Evolutionary conservation across 495 filamentous ascomycete genomes (phyloP).

Genomic region (Rusavskia elegans): DNA sequence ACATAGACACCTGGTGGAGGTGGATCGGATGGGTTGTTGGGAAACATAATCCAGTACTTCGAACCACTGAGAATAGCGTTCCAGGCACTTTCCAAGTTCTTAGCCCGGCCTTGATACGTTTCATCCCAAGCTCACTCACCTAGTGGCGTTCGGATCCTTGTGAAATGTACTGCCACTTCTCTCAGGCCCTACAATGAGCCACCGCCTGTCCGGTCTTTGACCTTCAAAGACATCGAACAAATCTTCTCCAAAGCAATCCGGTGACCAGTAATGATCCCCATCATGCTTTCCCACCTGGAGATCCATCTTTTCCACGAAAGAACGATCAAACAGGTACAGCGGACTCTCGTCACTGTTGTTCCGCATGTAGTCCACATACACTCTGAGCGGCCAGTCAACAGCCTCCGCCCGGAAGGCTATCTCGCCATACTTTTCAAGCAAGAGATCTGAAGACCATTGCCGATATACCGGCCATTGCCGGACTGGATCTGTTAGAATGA

Average conservation of each 20-base stretch:
- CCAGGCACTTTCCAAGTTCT: conserved; percentile 59
- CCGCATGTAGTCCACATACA: conserved; percentile 72
- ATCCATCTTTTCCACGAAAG: conserved; percentile 77
- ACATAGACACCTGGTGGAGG: conserved; percentile 83
- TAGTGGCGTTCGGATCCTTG: conserved; percentile 60
- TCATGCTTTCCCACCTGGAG: conserved; percentile 42
- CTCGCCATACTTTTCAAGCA: conserved; percentile 47
- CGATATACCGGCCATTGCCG: conserved; percentile 66
- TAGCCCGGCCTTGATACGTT: not conserved
- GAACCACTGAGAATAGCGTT: conserved; percentile 83
- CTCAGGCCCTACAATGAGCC: conserved; percentile 85
- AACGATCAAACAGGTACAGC: conserved; percentile 79
- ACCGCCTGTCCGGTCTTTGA: conserved; percentile 73
- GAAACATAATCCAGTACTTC: conserved; percentile 99
- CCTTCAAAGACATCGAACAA: conserved; percentile 68
- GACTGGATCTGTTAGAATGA: conserved; percentile 77
- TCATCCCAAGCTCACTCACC: not conserved
- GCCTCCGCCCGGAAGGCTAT: conserved; percentile 76
- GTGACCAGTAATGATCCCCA: conserved; percentile 53
- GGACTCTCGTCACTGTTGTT: conserved; percentile 78
- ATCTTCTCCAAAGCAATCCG: conserved; percentile 76
- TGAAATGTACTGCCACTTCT: conserved; percentile 92
- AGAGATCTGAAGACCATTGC: conserved; percentile 51
- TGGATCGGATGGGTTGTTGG: conserved; percentile 40
- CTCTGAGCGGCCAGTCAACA: conserved; percentile 74